Percentiles rank a stretch among this genome's conserved stretches.
phyloP scores from a whole-genome alignment of 192 early-diverging fungal species.

The Backusella westeae region DNA sequence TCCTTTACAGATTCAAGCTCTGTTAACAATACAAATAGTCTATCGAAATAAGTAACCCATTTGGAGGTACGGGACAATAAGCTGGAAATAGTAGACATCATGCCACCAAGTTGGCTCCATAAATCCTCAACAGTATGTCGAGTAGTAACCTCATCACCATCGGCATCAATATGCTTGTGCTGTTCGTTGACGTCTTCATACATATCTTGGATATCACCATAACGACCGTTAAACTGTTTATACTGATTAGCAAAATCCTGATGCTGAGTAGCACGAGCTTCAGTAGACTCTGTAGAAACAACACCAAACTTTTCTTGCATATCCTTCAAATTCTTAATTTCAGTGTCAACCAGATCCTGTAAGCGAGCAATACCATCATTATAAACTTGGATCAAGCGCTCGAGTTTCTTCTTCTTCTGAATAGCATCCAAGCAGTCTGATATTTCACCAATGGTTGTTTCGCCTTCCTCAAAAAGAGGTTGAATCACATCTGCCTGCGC shows the following conservation, averaged over 20 bases:
- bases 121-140: neutral
- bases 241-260: neutral
- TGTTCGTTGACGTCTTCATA: neutral
- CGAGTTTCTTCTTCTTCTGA: neutral
- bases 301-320: slow-evolving; percentile 4
- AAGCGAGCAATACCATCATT: neutral
- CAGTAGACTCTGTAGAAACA: neutral
- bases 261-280: neutral
- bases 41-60: neutral
- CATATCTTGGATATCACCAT: neutral
- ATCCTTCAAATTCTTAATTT: neutral
- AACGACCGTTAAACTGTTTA: neutral
- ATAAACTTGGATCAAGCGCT: neutral
- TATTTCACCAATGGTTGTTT: neutral
- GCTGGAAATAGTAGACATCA: neutral
- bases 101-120: neutral
- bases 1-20: neutral
- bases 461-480: neutral
- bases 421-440: neutral
- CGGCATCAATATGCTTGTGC: neutral
- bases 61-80: neutral
- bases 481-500: neutral
- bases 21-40: neutral
- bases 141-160: neutral
- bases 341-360: neutral